Base-by-base conservation (phyloP, 805 yeast species). In the Ogataea minuta region DNA sequence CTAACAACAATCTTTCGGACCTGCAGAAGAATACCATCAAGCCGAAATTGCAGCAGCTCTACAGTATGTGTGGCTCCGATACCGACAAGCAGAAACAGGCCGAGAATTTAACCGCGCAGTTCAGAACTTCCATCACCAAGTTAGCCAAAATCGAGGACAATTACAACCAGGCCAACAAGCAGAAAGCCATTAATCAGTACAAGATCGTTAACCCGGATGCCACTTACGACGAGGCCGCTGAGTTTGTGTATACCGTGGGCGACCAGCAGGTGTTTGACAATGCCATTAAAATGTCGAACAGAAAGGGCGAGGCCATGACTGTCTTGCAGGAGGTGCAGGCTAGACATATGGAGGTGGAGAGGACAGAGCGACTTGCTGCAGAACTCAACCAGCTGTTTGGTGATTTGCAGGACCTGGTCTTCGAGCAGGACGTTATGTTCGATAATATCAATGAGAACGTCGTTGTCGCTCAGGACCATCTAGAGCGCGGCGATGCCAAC, bases 301-400 rank as follows among this genome's bases (percentile, higher is more conserved):
- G 95, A 67, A 78, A 89, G 59, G 95, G 95, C 53, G 96, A 93
- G 67, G 97, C 98, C 29, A 79, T 93, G 63, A 80, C 96, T 23
- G 98, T 95, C 2, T 75, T 93, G 54, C 86, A 88, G 56, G 98
- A 93, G 68, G 98, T 93, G 41, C 96, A 91, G 68, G 81, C 85
- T 36, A 82, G 99, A 69, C 98, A 93, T 70, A 82, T 84, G 62
- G 98, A 93, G 69, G 79, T 93, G 58, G 84, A 87, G 69, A 86
- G 88, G 71, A 83, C 93, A 66, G 98, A 91, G 67, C 81, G 87
- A 68, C 84, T 96, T 44, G 89, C 93, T 85, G 88, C 91, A 25
- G 99, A 93, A 67, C 77, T 93, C 66, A 86, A 95, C 28, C 95
- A 87, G 70, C 77, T 93, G 62, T 89, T 93, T 72, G 84, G 84